Evolutionary conservation across 164 flowering plant species (phyloP).

Genomic region (grape (Vitis vinifera)): DNA sequence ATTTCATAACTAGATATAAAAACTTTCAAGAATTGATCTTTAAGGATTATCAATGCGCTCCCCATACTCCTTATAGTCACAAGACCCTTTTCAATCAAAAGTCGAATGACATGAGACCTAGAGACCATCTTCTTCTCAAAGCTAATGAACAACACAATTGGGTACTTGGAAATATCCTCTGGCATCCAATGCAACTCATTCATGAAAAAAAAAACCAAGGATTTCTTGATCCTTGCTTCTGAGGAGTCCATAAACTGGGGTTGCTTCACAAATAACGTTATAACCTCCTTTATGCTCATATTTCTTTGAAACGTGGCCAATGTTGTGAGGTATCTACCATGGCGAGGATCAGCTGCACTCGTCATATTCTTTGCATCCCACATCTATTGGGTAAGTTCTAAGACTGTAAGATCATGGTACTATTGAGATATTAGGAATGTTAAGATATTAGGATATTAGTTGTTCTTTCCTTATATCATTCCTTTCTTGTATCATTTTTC

Average conservation of each 20-base stretch:
- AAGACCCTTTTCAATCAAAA: not conserved
- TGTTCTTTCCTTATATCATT: no score
- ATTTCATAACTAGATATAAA: not conserved
- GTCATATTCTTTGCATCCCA: no score
- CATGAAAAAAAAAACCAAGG: conserved; percentile 1
- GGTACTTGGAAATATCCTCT: not conserved
- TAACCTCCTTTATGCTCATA: not conserved
- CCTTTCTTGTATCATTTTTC: no score
- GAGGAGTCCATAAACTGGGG: conserved; percentile 5
- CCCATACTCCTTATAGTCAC: not conserved
- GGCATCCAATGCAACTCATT: conserved; percentile 1
- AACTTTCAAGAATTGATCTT: not conserved
- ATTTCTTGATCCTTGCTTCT: not conserved
- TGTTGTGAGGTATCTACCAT: no score
- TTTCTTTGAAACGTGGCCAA: no score
- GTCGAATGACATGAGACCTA: not conserved
- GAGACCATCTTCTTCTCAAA: conserved; percentile 1
- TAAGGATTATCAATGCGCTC: not conserved
- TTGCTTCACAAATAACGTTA: conserved; percentile 6
- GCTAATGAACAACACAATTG: not conserved
- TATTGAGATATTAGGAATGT: no score
- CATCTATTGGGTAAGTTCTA: no score
- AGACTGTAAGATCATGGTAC: no score
- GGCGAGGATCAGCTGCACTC: no score
- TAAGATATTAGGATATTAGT: no score